Evolutionary conservation across 2,329 filamentous ascomycete genomes (phyloP), one percentile per base, ranked within the genome.

Genomic region (Fusarium graminum): DNA sequence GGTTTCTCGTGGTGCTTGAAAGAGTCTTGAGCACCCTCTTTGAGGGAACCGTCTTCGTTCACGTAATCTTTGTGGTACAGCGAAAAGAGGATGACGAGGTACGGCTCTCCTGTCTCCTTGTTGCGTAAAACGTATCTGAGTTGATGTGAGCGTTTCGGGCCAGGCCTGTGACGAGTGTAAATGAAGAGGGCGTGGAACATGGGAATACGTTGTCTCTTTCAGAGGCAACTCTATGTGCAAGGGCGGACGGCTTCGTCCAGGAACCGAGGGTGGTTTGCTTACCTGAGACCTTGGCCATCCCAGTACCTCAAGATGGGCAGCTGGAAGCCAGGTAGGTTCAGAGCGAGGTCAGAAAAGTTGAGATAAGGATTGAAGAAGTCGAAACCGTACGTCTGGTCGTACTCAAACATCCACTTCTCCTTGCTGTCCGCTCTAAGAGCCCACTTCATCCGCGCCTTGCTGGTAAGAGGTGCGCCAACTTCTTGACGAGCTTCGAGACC

Each of bases 61-160:
- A 89, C 80, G 63, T 90, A 83, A 44, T 92, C 88, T 54, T 87
- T 88, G 10, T 90, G 85, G 60, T 95, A 84, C 6, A 97, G 82
- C 17, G 89, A 90, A 76, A 98, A 94, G 7, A 93, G 79, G 16
- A 98, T 83, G 43, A 94, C 92, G 29, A 97, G 87, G 71, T 97
- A 92, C 16, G 92, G 85, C 32, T 92, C 86, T 45, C 86, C 86
- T 0, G 92, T 94, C 22, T 83, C 78, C 62, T 87, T 88, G 78
- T 97, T 92, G 75, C 94, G 94, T 74, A 98, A 85, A 59, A 96
- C 92, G 79, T 98, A 97, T 85, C 94, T 94, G 80, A 96, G 86
- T 70, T 89, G 85, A 80, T 96, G 92, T 82, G 92, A 90, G 83
- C 91, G 92, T 75, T 87, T 85, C 72, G 72, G 72, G 46, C 61